phyloP scores from a whole-genome alignment of 768 basidiomycete genomes.

The Holtermannia corniformis region DNA sequence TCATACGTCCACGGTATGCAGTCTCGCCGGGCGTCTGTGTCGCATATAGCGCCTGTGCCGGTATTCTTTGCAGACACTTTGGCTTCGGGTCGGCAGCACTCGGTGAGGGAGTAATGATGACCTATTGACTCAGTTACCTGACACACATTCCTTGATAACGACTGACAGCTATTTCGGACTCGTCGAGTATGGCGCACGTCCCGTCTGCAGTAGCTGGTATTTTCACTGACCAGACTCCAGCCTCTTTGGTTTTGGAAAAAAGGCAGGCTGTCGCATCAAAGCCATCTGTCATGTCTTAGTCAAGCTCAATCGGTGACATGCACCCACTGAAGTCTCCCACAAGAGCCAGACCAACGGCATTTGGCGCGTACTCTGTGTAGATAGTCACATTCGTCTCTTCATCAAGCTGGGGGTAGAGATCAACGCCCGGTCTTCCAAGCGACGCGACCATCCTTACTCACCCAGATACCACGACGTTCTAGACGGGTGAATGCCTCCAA shows the following conservation, averaged over 20 bases:
- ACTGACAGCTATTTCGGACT: background rate
- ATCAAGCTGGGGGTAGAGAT: background rate
- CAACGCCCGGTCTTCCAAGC: too few species aligned
- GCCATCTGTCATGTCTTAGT: background rate
- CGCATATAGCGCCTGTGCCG: background rate
- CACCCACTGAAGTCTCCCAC: constrained; percentile 2
- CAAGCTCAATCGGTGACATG: background rate
- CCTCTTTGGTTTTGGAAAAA: background rate
- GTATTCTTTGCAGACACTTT: background rate
- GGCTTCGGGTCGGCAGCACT: background rate
- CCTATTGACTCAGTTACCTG: background rate
- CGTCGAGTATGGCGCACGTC: background rate
- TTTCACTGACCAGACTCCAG: background rate
- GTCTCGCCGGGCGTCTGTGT: background rate
- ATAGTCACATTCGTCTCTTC: background rate
- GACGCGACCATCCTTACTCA: background rate
- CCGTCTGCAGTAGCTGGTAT: background rate
- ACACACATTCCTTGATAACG: background rate
- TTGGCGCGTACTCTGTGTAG: constrained; percentile 1
- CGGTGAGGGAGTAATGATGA: background rate
- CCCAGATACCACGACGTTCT: background rate
- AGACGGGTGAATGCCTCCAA: background rate
- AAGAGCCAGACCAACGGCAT: background rate
- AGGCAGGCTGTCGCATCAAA: background rate
- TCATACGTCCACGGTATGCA: background rate